Conservation (phyloP, 495 filamentous ascomycete species). For the Aspergillus biplanus region DNA sequence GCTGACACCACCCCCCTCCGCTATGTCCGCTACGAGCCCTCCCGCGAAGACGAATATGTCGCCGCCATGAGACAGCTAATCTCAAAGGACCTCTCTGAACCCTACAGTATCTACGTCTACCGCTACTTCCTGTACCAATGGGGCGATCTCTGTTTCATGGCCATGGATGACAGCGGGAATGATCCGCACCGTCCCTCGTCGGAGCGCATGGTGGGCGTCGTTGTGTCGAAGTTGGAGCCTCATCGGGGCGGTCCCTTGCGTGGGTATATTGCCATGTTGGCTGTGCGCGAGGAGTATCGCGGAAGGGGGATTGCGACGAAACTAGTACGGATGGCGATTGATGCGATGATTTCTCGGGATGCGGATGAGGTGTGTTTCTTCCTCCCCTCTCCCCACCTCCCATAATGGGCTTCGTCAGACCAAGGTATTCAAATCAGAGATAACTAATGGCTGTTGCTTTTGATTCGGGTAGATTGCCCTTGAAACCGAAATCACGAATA, state of each 20-base stretch:
- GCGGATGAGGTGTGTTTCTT: constrained; percentile 75
- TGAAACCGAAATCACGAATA: constrained; percentile 96
- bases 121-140: constrained; percentile 98
- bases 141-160: constrained; percentile 94
- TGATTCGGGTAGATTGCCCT: constrained; percentile 67
- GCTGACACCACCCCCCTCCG: constrained; percentile 46
- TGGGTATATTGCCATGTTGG: constrained; percentile 99
- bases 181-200: constrained; percentile 15
- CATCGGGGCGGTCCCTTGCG: constrained; percentile 80
- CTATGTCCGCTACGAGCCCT: constrained; percentile 83
- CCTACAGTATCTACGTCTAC: constrained; percentile 99
- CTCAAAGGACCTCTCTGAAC: constrained; percentile 95
- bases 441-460: background rate
- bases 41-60: constrained; percentile 79
- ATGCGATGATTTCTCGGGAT: constrained; percentile 80
- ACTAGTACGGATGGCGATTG: constrained; percentile 87
- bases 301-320: constrained; percentile 89
- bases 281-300: constrained; percentile 75
- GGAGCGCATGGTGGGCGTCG: constrained; percentile 73
- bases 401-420: background rate
- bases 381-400: background rate
- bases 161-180: constrained; percentile 54
- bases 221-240: constrained; percentile 94
- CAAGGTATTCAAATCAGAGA: background rate
- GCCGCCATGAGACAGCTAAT: constrained; percentile 90